A percentile compares a stretch with the other conserved stretches of the same genome.
These are phyloP conservation scores for Mycogone perniciosa DNA, from an alignment of 2,329 filamentous ascomycete species.

Conservation along the genomic window DNA sequence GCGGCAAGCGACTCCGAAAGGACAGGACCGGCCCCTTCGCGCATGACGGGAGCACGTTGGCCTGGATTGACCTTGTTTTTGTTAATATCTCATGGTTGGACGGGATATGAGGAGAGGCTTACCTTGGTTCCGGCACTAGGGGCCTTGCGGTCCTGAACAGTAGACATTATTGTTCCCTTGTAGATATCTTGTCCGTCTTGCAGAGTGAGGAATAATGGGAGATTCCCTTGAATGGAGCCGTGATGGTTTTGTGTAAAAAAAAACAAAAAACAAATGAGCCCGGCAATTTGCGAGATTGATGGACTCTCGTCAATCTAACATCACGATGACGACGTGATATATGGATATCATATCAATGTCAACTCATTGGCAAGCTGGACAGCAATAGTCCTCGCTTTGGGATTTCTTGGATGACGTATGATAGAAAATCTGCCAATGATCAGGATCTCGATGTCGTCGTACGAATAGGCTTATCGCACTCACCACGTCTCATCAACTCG, in stretches of 20 bases:
- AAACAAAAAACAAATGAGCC: too few relatives aligned
- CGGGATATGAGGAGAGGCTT: not conserved
- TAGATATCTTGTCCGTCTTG: not conserved
- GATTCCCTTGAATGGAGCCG: not conserved
- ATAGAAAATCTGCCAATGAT: too few relatives aligned
- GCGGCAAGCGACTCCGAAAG: conserved; percentile 67
- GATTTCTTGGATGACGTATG: too few relatives aligned
- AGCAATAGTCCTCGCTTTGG: too few relatives aligned
- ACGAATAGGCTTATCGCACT: not conserved
- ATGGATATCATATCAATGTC: too few relatives aligned
- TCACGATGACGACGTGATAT: conserved; percentile 1
- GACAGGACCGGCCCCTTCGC: conserved; percentile 59
- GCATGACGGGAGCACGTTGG: conserved; percentile 41
- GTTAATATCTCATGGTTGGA: not conserved
- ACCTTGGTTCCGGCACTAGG: conserved; percentile 16
- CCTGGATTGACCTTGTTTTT: conserved; percentile 39
- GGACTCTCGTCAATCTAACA: conserved; percentile 1
- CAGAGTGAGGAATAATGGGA: not conserved
- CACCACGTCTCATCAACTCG: not conserved
- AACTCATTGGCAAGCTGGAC: not conserved
- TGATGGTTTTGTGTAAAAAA: not conserved
- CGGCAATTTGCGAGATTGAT: too few relatives aligned
- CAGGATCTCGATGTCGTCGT: too few relatives aligned
- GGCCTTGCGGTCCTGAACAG: conserved; percentile 10
- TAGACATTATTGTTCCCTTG: conserved; percentile 2